Evolutionary conservation across 2,329 filamentous ascomycete species (phyloP), one percentile per base, ranked within the genome.

Genomic region (Akanthomyces lecanii): DNA sequence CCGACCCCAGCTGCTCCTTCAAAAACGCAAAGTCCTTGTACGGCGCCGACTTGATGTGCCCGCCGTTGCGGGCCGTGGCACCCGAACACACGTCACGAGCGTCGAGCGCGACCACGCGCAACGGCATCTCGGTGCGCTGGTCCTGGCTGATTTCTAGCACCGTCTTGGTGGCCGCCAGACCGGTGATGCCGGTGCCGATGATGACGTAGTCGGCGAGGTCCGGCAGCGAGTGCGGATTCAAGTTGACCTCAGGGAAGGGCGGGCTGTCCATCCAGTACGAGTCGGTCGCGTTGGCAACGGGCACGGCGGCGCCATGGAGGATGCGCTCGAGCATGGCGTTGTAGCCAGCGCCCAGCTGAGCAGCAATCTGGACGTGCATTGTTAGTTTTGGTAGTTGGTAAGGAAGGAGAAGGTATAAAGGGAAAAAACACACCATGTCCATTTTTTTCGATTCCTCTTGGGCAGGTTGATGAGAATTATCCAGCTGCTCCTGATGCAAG

Each of bases 141-240:
- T 50, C 23, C 4, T 25, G 45, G 1, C 69, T 69, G 0, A 75
- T 59, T 21, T 73, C 72, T 0, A 73, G 67, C 3, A 73, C 63
- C 0, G 70, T 68, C 61, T 67, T 73, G 1, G 68, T 69, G 1
- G 71, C 66, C 0, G 71, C 67, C 5, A 75, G 77, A 11, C 77
- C 81, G 1, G 82, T 80, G 64, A 85, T 84, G 1, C 83, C 84
- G 42, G 81, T 84, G 25, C 83, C 82, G 65, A 85, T 79, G 47
- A 85, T 77, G 21, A 81, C 77, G 2, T 83, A 70, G 63, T 85
- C 82, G 6, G 76, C 77, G 7, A 72, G 68, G 1, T 67, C 51
- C 0, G 79, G 78, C 8, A 82, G 68, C 2, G 65, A 63, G 2
- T 69, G 65, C 38, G 71, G 71, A 2, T 71, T 67, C 54, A 76